Conservation (phyloP, 2,329 filamentous ascomycete genomes). For the Uncinocarpus reesii region DNA sequence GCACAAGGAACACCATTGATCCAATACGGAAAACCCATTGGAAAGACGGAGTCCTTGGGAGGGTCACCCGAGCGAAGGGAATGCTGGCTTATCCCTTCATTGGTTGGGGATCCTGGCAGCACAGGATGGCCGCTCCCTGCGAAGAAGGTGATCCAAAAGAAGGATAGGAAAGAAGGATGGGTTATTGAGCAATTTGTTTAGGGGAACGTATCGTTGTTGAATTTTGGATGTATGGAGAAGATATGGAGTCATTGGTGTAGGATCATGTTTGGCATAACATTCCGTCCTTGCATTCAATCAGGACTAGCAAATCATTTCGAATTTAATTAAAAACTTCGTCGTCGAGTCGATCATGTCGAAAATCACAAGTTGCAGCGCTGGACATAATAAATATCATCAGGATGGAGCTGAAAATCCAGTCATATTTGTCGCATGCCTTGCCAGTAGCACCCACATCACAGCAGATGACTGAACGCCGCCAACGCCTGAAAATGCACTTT, state of each 20-base stretch:
- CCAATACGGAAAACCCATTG: constrained; percentile 80
- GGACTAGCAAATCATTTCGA: background rate
- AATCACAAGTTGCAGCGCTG: too few species aligned
- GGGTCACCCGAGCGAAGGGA: constrained; percentile 50
- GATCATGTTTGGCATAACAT: too few species aligned
- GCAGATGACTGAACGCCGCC: background rate
- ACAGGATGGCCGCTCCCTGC: constrained; percentile 76
- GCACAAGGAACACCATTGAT: constrained; percentile 78
- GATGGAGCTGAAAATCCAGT: background rate
- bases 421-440: background rate
- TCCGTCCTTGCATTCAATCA: background rate
- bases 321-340: background rate
- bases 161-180: constrained; percentile 63
- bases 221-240: background rate
- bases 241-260: background rate
- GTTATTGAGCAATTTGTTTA: constrained; percentile 49
- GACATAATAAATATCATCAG: too few species aligned
- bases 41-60: constrained; percentile 54
- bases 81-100: constrained; percentile 71
- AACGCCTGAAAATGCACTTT: constrained; percentile 1
- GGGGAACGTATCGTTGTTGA: too few species aligned
- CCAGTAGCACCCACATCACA: background rate
- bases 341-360: background rate
- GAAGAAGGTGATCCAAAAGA: constrained; percentile 73
- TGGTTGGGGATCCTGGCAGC: constrained; percentile 58